phyloP scores from a whole-genome alignment of 495 filamentous ascomycete genomes.

The Penicillium waksmanii region DNA sequence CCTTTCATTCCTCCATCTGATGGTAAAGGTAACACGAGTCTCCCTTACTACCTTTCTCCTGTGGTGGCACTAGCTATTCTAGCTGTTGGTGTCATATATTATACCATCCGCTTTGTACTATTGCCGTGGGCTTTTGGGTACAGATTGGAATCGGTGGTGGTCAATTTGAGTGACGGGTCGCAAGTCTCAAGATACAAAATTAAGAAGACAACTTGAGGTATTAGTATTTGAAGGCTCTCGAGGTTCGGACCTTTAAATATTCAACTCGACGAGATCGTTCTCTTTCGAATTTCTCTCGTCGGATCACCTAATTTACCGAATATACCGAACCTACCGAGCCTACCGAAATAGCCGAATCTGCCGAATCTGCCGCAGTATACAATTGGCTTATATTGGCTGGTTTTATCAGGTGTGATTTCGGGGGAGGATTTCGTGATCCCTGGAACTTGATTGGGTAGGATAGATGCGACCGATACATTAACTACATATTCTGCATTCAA shows the following conservation, averaged over 20 bases:
- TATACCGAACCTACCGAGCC: neutral
- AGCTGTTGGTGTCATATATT: slow-evolving; percentile 35
- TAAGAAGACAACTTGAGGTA: neutral
- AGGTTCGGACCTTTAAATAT: neutral
- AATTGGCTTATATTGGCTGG: neutral
- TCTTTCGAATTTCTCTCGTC: neutral
- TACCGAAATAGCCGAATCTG: neutral
- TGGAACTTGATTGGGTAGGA: neutral
- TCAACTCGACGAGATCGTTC: neutral
- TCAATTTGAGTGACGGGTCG: slow-evolving; percentile 29
- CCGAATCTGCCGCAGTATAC: neutral
- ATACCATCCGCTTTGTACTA: slow-evolving; percentile 34
- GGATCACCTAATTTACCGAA: neutral
- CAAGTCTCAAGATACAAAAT: slow-evolving; percentile 29
- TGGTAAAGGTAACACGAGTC: slow-evolving; percentile 38
- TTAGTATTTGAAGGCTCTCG: neutral
- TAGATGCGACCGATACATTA: neutral
- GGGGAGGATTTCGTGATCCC: neutral
- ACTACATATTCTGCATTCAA: neutral
- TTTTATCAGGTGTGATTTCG: neutral
- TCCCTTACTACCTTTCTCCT: slow-evolving; percentile 45
- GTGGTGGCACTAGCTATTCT: slow-evolving; percentile 43
- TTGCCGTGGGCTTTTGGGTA: slow-evolving; percentile 35
- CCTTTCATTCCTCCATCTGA: slow-evolving; percentile 43
- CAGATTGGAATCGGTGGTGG: slow-evolving; percentile 15